Conservation (phyloP, 75 land plant species). For the Azolla pinnata region DNA sequence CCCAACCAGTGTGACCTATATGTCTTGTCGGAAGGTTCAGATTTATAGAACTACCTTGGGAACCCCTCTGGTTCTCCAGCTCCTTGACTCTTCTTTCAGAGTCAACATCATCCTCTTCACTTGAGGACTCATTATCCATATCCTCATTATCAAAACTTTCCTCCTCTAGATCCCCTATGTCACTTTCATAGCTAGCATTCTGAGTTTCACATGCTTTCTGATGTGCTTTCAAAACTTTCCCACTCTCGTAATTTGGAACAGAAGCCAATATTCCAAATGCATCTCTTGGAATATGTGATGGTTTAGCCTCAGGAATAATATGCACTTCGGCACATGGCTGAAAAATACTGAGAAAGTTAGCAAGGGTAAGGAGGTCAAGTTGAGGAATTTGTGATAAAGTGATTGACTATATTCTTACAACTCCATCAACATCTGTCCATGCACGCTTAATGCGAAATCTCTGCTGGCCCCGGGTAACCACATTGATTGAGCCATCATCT, state of each 20-base stretch:
- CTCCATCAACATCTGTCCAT: conserved; percentile 72
- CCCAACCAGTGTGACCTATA: conserved; percentile 18
- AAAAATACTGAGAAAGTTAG: neutral
- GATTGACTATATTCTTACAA: conserved; percentile 34
- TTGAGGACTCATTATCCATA: conserved; percentile 3
- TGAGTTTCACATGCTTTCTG: conserved; percentile 23
- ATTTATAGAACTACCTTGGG: too few species aligned
- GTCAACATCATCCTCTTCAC: neutral
- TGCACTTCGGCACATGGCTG: conserved; percentile 86
- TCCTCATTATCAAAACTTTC: conserved; percentile 11
- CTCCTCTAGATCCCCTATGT: conserved; percentile 33
- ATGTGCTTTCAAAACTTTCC: conserved; percentile 19
- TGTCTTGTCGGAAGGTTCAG: too few species aligned
- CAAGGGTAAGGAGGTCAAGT: neutral
- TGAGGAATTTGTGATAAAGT: neutral
- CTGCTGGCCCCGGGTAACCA: conserved; percentile 86
- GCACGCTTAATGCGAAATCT: conserved; percentile 53
- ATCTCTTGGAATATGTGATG: conserved; percentile 72
- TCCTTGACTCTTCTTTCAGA: conserved; percentile 37
- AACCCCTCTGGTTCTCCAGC: conserved; percentile 43
- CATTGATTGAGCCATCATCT: conserved; percentile 81
- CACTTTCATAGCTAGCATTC: conserved; percentile 20
- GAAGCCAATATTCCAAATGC: conserved; percentile 55
- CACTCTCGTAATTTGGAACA: conserved; percentile 24
- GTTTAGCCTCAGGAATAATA: conserved; percentile 75